Percentiles rank a stretch among this genome's conserved stretches.
phyloP scores from a whole-genome alignment of 768 basidiomycete genomes.

The Cubamyces lactineus region DNA sequence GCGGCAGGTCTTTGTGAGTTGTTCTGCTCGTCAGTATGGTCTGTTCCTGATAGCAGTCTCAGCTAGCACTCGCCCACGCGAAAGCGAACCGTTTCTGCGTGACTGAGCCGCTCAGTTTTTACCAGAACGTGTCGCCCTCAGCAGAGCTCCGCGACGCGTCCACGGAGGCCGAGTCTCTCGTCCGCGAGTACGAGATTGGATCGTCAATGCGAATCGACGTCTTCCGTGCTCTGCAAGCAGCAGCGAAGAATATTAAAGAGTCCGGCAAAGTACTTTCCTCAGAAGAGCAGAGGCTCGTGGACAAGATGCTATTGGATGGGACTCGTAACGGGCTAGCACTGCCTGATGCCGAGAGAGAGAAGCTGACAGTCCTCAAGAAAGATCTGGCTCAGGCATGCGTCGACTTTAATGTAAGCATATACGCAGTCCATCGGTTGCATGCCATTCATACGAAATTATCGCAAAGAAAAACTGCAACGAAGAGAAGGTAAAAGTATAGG shows the following conservation, averaged over 20 bases:
- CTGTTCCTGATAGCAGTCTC: conserved; percentile 16
- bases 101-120: conserved; percentile 70
- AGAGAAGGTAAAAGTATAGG: conserved; percentile 57
- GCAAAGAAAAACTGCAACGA: conserved; percentile 86
- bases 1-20: conserved; percentile 71
- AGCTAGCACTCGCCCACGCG: conserved; percentile 63
- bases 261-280: conserved; percentile 57
- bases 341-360: conserved; percentile 60
- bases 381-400: conserved; percentile 73
- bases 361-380: conserved; percentile 68
- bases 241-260: conserved; percentile 67
- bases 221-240: conserved; percentile 70
- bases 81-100: conserved; percentile 56
- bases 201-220: conserved; percentile 82
- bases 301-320: conserved; percentile 81
- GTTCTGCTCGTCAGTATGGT: conserved; percentile 22
- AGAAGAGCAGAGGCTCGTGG: conserved; percentile 76
- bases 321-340: conserved; percentile 78
- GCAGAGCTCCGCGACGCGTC: conserved; percentile 81
- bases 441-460: background rate
- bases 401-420: conserved; percentile 67
- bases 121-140: conserved; percentile 77
- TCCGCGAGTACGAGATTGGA: conserved; percentile 74
- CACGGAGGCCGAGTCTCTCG: conserved; percentile 66
- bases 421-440: background rate